Conservation (phyloP, 139 green algal species). For the Picochlorum sp. region DNA sequence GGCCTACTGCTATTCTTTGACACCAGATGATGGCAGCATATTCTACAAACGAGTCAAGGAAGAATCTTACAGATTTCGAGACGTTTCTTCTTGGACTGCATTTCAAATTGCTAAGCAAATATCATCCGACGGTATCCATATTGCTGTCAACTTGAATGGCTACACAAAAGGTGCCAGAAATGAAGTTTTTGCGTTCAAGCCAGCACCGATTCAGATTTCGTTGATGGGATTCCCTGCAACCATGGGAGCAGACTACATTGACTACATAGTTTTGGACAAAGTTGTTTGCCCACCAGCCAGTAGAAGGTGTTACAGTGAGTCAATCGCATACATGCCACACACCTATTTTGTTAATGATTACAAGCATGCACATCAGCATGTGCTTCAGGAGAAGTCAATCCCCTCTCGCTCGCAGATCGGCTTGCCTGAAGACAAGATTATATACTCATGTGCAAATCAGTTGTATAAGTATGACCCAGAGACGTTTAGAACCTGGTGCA, state of each 20-base stretch:
- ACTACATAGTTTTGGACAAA: slow-evolving; percentile 76
- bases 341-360: slow-evolving; percentile 95
- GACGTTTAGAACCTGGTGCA: slow-evolving; percentile 70
- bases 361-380: slow-evolving; percentile 47
- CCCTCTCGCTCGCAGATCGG: slow-evolving; percentile 29
- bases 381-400: slow-evolving; percentile 33
- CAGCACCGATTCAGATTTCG: slow-evolving; percentile 68
- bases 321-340: slow-evolving; percentile 72
- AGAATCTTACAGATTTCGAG: slow-evolving; percentile 71
- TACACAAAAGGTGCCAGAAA: slow-evolving; percentile 92
- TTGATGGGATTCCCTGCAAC: slow-evolving; percentile 90
- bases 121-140: slow-evolving; percentile 54
- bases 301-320: slow-evolving; percentile 70
- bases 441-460: slow-evolving; percentile 80
- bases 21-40: slow-evolving; percentile 54
- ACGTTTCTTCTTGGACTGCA: slow-evolving; percentile 44
- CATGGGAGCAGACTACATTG: slow-evolving; percentile 63
- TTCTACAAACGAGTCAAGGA: slow-evolving; percentile 62
- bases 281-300: slow-evolving; percentile 43
- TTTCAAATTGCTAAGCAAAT: slow-evolving; percentile 52
- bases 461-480: slow-evolving; percentile 88
- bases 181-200: slow-evolving; percentile 80
- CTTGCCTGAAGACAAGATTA: slow-evolving; percentile 61
- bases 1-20: slow-evolving; percentile 81
- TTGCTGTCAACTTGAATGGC: slow-evolving; percentile 81